Base-by-base conservation (phyloP, 257 asterid species). In the Nicotiana tabacum region DNA sequence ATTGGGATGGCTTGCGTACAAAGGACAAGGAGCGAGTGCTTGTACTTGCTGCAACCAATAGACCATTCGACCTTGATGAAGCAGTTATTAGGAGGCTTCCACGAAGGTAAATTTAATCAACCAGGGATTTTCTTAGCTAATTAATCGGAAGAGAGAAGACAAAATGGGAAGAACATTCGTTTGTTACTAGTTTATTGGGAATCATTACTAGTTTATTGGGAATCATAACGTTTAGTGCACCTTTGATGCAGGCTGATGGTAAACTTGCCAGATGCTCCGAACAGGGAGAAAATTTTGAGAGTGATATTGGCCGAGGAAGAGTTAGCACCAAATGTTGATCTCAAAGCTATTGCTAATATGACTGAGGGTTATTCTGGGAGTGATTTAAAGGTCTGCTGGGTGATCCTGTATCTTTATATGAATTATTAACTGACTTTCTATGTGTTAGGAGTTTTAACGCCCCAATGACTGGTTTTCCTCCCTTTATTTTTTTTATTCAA, bases 31-130 rank as follows among this genome's bases (percentile, higher is more conserved):
- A 95, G 83, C 97, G 97, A 4, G 98, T 95, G 67, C 87, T 95
- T 78, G 98, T 95, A 65, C 97, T 95, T 85, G 97, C 95, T 78
- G 98, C 98, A 83, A 95, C 98, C 62, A 95, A 95, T 83, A 91
- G 98, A 81, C 97, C 98, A 58, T 95, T 95, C 74, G 97, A 95
- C 90, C 98, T 95, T 83, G 98, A 95, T n/a, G 98, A 93, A 89
- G 97, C 98, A 84, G 98, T 93, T 78, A 95, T 95, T 68, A 90
- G 98, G 92, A 95, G 97, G 93, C 96, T 95, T 81, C 98, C 97
- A 27, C 79, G 98, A 83, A 93, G 98, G 98, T 91, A 55, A 55
- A 27, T 37, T 9, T 57, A 17, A 64, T 55, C 53, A 30, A 48
- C 33, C 61, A 27, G 43, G 15, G 11, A n/a, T 43, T 58, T 0